Evolutionary conservation across 2,329 filamentous ascomycete species (phyloP), one percentile per base, ranked within the genome.

Genomic region (Xylaria sp.): DNA sequence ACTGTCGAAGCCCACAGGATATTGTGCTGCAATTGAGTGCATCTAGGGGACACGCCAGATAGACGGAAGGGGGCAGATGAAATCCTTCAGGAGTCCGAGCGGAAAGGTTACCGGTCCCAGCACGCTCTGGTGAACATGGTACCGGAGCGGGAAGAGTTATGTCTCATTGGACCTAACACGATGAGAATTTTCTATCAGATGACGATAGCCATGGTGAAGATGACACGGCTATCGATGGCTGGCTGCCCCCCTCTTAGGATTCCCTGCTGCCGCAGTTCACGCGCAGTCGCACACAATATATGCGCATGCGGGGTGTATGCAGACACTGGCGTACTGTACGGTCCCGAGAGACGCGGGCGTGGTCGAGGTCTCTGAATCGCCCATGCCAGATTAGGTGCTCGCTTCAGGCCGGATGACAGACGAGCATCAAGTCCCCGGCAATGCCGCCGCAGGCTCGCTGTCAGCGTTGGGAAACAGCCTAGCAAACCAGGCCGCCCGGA

Each of bases 271-370:
- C 63, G 66, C 66, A 69, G 58, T 68, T 70, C 66, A 70, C 68
- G 59, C 62, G 66, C 58, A 49, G 43, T 66, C 39, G 46, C 49
- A 66, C 66, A 66, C 46, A 48, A 51, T 60, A 52, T 66, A 43
- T 54, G 56, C 63, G 63, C 62, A 58, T 71, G 69, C 66, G 69
- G 69, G 69, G 69, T 69, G 59, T 56, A 64, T 68, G 63, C 59
- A 66, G 31, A 57, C 41, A 39, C n/a, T 59, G 58, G n/a, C 41
- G 57, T 62, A 62, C 69, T 55, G 66, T 61, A 62, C 69, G 59
- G 66, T 61, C 66, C 62, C 66, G 69, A 69, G 49, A 18, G 18
- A 46, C 15, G 15, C 9, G 43, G 31, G 51, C 28, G 46, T 43
- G 46, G 43, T 43, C 36, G 36, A 59, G 36, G 62, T 33, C 39